Conservation (phyloP, 352 stramenopile species). For the Peronospora tabacina region DNA sequence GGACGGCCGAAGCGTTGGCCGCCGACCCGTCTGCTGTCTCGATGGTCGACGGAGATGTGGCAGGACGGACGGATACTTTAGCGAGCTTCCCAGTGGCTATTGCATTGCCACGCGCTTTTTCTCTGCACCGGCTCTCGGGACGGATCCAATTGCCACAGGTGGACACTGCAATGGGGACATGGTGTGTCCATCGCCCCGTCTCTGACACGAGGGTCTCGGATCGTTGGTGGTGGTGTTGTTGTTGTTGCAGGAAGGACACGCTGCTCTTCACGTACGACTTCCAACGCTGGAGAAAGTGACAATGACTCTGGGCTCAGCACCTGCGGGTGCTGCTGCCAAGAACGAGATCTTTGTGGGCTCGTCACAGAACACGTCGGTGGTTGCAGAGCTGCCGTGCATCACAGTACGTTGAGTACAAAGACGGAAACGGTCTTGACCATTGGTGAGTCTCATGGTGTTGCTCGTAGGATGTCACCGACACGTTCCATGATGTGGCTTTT, state of each 20-base stretch:
- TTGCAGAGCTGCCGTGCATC: conserved; percentile 35
- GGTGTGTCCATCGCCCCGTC: background rate
- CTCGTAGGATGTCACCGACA: conserved; percentile 25
- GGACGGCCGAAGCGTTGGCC: conserved; percentile 19
- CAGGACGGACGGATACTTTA: conserved; percentile 4
- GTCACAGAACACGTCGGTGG: conserved; percentile 28
- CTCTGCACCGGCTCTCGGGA: conserved; percentile 21
- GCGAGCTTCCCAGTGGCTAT: conserved; percentile 12
- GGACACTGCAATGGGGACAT: conserved; percentile 6
- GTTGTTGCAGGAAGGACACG: conserved; percentile 16
- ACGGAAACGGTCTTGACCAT: background rate
- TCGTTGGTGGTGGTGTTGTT: too few species aligned
- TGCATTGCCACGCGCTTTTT: background rate
- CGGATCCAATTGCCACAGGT: conserved; percentile 24
- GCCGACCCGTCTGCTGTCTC: conserved; percentile 21
- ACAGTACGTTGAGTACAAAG: conserved; percentile 11
- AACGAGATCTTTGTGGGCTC: conserved; percentile 26
- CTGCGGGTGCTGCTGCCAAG: conserved; percentile 2
- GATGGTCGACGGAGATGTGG: conserved; percentile 8
- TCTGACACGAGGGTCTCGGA: too few species aligned
- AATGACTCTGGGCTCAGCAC: conserved; percentile 23
- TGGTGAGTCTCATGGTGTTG: background rate
- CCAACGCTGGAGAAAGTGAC: conserved; percentile 12
- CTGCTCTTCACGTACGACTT: conserved; percentile 26
- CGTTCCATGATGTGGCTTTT: conserved; percentile 32